Evolutionary conservation across 1,284 basidiomycete species (phyloP), one percentile per base, ranked within the genome.

Genomic region (Boletus semigastroideus): DNA sequence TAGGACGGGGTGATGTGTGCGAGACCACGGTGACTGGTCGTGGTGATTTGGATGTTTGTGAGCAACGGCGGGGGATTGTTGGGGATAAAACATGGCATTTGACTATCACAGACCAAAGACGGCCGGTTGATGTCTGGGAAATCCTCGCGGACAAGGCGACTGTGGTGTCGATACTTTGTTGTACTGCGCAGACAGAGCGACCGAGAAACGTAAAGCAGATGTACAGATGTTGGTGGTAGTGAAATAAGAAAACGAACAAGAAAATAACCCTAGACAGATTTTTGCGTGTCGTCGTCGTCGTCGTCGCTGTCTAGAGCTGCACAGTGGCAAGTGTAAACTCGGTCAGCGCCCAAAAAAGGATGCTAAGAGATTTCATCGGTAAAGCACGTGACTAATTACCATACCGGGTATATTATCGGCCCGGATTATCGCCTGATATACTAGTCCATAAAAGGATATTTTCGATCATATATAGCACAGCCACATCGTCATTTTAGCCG

Each of bases 1-100:
- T 56, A 83, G 78, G 41, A 78, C 79, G 36, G 78, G 78, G 56
- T 84, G 83, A 61, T 84, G 84, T 27, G 76, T 72, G 39, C 84
- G 76, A 37, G 76, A 70, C 87, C 87, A 90, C 46, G 83, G 77
- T 22, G 79, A 77, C 72, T 85, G 84, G 72, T 89, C 86, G 66
- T 86, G 77, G 65, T 84, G 84, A 55, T 73, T 78, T 59, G 85
- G 74, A 58, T 87, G 77, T 68, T 89, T 88, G 76, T 86, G 86
- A 57, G 78, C 74, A 64, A 89, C 82, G 69, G 82, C 85, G 64
- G 87, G 86, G 57, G 87, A 89, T 69, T 87, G 87, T 67, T 87
- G 86, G 63, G 87, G 77, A 71, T 86, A 89, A 74, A 87, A 90
- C 86, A 90, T 90, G 58, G 75, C 78, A 78, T 78, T 70, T 68